A percentile compares a stretch with the other conserved stretches of the same genome.
These are phyloP conservation scores for Trifolium dubium DNA, from an alignment of 306 rosid species.

Conservation along the genomic window DNA sequence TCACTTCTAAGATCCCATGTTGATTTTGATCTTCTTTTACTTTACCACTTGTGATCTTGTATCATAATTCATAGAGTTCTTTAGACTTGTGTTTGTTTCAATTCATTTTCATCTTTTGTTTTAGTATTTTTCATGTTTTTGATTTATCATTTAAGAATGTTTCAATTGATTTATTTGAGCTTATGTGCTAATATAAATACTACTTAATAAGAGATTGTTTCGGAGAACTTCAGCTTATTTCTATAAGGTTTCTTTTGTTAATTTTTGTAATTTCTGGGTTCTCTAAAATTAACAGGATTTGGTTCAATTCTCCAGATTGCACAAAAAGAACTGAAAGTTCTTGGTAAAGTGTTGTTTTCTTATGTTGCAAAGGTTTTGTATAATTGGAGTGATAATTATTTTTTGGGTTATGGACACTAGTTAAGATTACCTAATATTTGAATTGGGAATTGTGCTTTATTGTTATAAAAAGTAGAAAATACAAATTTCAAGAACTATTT, in stretches of 20 bases:
- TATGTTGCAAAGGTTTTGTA: too few species aligned
- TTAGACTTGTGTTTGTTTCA: not conserved
- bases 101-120: not conserved
- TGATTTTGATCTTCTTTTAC: not conserved
- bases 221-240: not conserved
- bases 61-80: not conserved
- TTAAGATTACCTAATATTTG: too few species aligned
- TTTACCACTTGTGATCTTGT: conserved; percentile 1
- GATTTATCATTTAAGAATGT: not conserved
- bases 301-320: conserved; percentile 9
- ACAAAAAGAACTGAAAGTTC: not conserved
- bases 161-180: not conserved
- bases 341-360: not conserved
- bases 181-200: not conserved
- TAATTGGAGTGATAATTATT: too few species aligned
- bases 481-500: too few species aligned
- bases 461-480: too few species aligned
- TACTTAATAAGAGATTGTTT: not conserved
- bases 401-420: too few species aligned
- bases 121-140: not conserved
- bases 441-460: too few species aligned
- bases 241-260: not conserved
- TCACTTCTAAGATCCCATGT: conserved; percentile 85
- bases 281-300: not conserved
- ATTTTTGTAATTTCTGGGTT: conserved; percentile 14